Base-by-base conservation (phyloP, 2,329 filamentous ascomycete species). In the Didymella exigua region DNA sequence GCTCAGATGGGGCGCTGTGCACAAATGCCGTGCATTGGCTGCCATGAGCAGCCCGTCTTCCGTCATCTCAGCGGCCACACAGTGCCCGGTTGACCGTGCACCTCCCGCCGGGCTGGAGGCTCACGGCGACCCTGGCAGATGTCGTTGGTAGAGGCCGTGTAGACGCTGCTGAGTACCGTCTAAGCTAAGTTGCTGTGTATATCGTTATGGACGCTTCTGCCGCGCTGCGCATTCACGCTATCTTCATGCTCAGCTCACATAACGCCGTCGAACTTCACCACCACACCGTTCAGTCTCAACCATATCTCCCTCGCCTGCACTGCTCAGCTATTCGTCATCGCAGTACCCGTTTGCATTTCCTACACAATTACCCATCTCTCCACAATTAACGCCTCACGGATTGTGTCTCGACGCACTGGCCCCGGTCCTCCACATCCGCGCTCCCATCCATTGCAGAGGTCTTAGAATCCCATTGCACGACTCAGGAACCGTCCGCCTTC, bases 401-500 rank as follows among this genome's bases (percentile, higher is more conserved):
- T 68, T 61, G 61, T 71, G 72, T 74, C 60, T 74, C 66, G 68
- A 65, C 60, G 71, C 72, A 66, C 63, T 72, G 71, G 68, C 69
- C 71, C 62, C 45, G 58, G 48, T 52, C 58, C 62, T 71, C 67
- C 62, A 60, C 67, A 65, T 67, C 65, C 68, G 68, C 69, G 60
- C 59, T 58, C 54, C 63, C 54, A 65, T 52, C 61, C 56, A 66
- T 68, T 67, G 63, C 67, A 62, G 57, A 65, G 49, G 66, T 72
- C 68, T 70, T 59, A 68, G 60, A 62, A 50, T 57, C 62, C 60
- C 63, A 54, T 60, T 50, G 56, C 54, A 60, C 61, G 48, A 54
- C 59, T 61, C 63, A 68, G 60, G 55, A 54, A 62, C 63, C 55
- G 52, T 59, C 62, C 61, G 63, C 51, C 49, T 59, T 58, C 57